Conservation (phyloP, 345 rosid genomes). For the Hypericum androsaemum region DNA sequence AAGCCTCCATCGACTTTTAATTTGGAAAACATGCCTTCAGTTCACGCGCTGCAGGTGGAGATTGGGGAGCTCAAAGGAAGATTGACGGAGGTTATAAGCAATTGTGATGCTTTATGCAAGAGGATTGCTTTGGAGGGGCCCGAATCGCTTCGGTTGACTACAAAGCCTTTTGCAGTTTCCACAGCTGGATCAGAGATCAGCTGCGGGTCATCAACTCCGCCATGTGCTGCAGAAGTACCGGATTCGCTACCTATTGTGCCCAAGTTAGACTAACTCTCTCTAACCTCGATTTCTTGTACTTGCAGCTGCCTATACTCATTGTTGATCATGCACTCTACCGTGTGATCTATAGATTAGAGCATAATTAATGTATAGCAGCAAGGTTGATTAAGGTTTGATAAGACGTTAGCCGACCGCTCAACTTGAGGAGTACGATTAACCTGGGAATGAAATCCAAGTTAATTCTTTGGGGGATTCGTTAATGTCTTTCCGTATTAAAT, state of each 20-base stretch:
- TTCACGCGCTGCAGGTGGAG: slow-evolving; percentile 79
- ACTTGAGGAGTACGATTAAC: no score
- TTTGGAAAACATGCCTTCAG: slow-evolving; percentile 25
- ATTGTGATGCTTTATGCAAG: slow-evolving; percentile 69
- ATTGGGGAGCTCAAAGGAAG: slow-evolving; percentile 87
- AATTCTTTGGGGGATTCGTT: no score
- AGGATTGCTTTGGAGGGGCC: slow-evolving; percentile 71
- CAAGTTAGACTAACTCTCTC: neutral
- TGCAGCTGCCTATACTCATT: neutral
- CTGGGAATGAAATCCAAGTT: no score
- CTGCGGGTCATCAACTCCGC: neutral
- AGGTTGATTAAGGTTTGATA: no score
- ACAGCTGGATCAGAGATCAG: neutral
- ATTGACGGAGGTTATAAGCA: slow-evolving; percentile 75
- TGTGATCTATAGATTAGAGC: no score
- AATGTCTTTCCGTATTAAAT: no score
- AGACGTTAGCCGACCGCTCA: no score
- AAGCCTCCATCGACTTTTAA: neutral
- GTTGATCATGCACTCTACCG: no score
- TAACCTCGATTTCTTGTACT: neutral
- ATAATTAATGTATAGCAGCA: no score
- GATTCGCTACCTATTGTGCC: neutral
- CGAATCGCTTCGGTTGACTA: slow-evolving; percentile 47
- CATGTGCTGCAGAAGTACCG: neutral
- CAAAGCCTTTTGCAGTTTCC: slow-evolving; percentile 35